Percentiles rank a stretch among this genome's conserved stretches.
These are phyloP conservation scores for Scenedesmus sp. DNA, from an alignment of 163 green algal species.

Conservation along the genomic window DNA sequence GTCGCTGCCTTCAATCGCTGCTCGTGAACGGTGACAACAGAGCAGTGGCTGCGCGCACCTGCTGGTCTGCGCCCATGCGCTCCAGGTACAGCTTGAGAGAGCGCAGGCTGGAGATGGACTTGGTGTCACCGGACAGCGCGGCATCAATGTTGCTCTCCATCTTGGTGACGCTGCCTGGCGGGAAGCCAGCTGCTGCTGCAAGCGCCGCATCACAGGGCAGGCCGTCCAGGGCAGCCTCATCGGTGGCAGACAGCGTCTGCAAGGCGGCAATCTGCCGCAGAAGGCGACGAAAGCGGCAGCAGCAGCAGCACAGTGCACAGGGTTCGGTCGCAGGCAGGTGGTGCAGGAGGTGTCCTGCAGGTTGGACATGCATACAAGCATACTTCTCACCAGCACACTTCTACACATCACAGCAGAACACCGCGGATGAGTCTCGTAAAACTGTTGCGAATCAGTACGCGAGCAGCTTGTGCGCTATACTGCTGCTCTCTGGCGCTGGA, in stretches of 20 bases:
- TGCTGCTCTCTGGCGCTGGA: no score
- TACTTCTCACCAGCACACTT: no score
- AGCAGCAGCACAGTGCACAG: not conserved
- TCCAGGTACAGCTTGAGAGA: conserved; percentile 82
- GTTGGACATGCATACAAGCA: not conserved
- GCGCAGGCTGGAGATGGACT: conserved; percentile 75
- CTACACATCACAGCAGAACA: no score
- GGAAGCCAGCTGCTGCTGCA: conserved; percentile 22
- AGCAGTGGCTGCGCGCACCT: not conserved
- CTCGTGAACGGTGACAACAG: not conserved
- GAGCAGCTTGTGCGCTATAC: no score
- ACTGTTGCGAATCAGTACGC: no score
- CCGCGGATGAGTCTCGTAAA: no score
- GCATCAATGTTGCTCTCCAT: conserved; percentile 68
- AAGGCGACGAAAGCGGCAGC: not conserved
- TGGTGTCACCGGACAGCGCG: conserved; percentile 65
- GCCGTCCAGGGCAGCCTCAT: not conserved
- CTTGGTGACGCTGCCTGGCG: conserved; percentile 50
- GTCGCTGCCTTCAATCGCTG: not conserved
- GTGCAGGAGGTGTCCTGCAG: not conserved
- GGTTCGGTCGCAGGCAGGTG: not conserved
- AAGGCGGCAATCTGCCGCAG: conserved; percentile 36
- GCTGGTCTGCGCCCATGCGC: conserved; percentile 68
- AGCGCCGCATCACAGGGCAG: conserved; percentile 37
- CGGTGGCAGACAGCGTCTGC: conserved; percentile 33